A percentile compares a stretch with the other conserved stretches of the same genome.
These are phyloP conservation scores for Salix purpurea DNA, from an alignment of 345 rosid species.

Conservation along the genomic window DNA sequence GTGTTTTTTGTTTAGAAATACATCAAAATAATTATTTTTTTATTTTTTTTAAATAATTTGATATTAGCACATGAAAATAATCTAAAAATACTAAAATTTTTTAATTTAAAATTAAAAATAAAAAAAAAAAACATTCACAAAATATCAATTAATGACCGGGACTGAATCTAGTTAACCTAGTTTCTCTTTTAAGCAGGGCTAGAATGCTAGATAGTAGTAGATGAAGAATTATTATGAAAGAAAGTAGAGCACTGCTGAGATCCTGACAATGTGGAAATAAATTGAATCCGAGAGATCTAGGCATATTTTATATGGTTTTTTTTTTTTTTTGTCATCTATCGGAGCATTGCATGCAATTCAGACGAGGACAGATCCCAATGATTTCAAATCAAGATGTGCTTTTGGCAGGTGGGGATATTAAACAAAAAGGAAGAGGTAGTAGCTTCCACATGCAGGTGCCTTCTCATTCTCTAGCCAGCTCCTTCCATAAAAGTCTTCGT, in stretches of 20 bases:
- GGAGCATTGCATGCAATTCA: constrained; percentile 3
- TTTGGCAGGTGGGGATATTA: not conserved
- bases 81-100: too few species aligned
- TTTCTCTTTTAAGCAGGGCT: too few species aligned
- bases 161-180: too few species aligned
- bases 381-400: not conserved
- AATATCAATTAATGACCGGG: too few species aligned
- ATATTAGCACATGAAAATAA: fast-evolving
- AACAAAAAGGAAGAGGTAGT: not conserved
- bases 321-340: not conserved
- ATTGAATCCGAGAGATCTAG: not conserved
- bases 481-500: not conserved
- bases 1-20: fast-evolving
- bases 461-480: not conserved
- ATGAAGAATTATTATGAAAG: too few species aligned
- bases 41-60: fast-evolving
- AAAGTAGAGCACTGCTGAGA: not conserved
- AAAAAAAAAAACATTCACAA: too few species aligned
- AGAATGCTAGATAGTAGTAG: too few species aligned
- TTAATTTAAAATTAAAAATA: too few species aligned
- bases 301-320: not conserved
- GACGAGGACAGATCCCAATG: not conserved
- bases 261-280: not conserved
- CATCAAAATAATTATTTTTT: too few species aligned
- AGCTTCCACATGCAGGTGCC: not conserved